Percentiles rank a stretch among this genome's conserved stretches.
Conservation (phyloP, 306 rosid genomes). For the Luffa aegyptiaca region DNA sequence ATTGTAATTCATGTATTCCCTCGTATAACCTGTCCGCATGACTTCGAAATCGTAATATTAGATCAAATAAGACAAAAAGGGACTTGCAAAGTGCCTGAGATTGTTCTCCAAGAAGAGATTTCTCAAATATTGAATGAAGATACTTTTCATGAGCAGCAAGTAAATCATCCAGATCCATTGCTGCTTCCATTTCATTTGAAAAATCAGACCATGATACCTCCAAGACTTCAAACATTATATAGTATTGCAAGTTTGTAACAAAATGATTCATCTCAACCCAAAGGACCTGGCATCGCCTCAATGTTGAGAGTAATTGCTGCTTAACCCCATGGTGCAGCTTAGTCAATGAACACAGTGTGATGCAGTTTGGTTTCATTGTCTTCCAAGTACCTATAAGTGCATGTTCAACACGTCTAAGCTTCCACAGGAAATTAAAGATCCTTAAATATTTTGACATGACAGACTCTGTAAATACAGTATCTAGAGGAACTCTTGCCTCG, state of each 20-base stretch:
- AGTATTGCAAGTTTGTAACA: conserved; percentile 84
- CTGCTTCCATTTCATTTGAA: conserved; percentile 76
- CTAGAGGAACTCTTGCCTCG: conserved; percentile 86
- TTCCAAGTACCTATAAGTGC: conserved; percentile 96
- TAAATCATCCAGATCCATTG: conserved; percentile 90
- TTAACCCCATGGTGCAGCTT: conserved; percentile 63
- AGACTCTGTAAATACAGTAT: conserved; percentile 84
- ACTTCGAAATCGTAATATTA: conserved; percentile 74
- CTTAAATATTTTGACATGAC: conserved; percentile 89
- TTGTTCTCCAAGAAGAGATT: conserved; percentile 89
- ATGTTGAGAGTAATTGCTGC: conserved; percentile 68
- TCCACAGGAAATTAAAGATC: conserved; percentile 90
- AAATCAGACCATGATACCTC: conserved; percentile 90
- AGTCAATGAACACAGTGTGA: conserved; percentile 65
- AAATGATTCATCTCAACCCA: conserved; percentile 99
- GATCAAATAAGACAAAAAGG: conserved; percentile 74
- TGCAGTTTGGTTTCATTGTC: conserved; percentile 92
- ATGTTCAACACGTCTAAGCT: conserved; percentile 92
- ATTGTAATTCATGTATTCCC: conserved; percentile 85
- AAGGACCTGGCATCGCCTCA: conserved; percentile 93
- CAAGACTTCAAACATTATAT: conserved; percentile 95
- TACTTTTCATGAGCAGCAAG: conserved; percentile 94
- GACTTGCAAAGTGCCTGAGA: conserved; percentile 79
- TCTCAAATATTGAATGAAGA: conserved; percentile 76
- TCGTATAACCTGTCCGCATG: conserved; percentile 79